Evolutionary conservation across 2,329 filamentous ascomycete genomes (phyloP), one percentile per base, ranked within the genome.

Genomic region (Didymella glomerata): DNA sequence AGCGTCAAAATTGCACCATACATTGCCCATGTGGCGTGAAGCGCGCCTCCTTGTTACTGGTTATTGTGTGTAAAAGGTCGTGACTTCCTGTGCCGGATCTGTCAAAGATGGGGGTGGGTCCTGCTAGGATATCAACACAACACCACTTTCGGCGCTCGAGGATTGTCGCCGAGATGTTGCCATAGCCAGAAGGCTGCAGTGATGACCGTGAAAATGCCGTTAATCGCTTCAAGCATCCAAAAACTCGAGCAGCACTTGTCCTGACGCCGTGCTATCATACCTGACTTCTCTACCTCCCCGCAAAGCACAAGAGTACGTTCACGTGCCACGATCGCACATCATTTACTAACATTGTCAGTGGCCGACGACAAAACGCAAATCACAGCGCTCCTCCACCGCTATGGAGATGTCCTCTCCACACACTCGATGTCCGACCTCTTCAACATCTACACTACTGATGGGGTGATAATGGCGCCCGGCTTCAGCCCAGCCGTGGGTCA

Each of bases 391-490:
- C 55, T 62, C 38, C 42, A 50, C 30, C 51, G 50, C 38, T 62
- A 62, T 30, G 55, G 48, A 25, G 52, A 48, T 14, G 52, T 53
- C 25, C 48, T 59, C 24, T 42, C 60, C 4, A 41, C 54, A 4
- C 51, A 55, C 32, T 59, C 55, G 16, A 59, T 60, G 28, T 24
- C 48, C 11, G 48, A 57, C 34, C 40, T 63, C n/a, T 46, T 60
- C 4, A 40, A 44, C 22, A 48, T 57, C 28, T 63, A 60, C 57
- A 63, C 57, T n/a, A 18, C 30, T 7, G 57, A 63, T 13, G 57
- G 53, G 16, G 49, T 60, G 9, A 46, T 60, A 0, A 53, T 62
- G 48, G 48, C 52, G 9, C 56, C 56, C 0, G 50, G 50, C 1
- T 54, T 36, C 30, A 27, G 40, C 27, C 53, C 60, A 8, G 48